phyloP scores from a whole-genome alignment of 2,329 filamentous ascomycete species.

The Trichoderma koningii region DNA sequence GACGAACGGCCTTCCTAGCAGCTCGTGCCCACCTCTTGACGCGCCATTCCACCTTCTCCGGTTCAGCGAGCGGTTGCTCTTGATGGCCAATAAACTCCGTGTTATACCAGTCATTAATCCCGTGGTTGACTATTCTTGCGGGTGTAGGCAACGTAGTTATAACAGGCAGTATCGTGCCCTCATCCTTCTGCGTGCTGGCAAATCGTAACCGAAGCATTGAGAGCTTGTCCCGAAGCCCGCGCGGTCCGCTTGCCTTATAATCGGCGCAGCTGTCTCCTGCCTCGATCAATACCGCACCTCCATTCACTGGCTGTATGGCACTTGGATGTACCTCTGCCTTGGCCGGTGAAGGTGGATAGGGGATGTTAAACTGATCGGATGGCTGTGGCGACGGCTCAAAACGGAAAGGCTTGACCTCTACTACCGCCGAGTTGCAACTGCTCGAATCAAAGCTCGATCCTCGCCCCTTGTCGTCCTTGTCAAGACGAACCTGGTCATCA shows the following conservation, averaged over 20 bases:
- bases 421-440: constrained; percentile 18
- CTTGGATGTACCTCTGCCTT: constrained; percentile 26
- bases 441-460: neutral
- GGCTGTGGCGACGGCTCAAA: constrained; percentile 30
- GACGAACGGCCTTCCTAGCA: constrained; percentile 39
- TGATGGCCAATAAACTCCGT: constrained; percentile 1
- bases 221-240: constrained; percentile 36
- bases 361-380: constrained; percentile 43
- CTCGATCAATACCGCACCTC: constrained; percentile 26
- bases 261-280: constrained; percentile 27
- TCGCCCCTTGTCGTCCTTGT: neutral
- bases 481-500: neutral
- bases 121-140: neutral
- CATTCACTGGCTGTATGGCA: constrained; percentile 27
- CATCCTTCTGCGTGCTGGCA: constrained; percentile 23
- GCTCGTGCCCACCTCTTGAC: constrained; percentile 42
- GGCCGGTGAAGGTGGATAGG: constrained; percentile 36
- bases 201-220: constrained; percentile 37
- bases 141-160: neutral
- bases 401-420: neutral
- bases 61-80: constrained; percentile 26
- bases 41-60: constrained; percentile 34
- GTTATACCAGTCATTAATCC: neutral
- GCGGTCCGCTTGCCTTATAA: constrained; percentile 12
- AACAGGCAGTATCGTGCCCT: neutral